Conservation (phyloP, 2,329 filamentous ascomycete genomes). For the Fusarium coicis region DNA sequence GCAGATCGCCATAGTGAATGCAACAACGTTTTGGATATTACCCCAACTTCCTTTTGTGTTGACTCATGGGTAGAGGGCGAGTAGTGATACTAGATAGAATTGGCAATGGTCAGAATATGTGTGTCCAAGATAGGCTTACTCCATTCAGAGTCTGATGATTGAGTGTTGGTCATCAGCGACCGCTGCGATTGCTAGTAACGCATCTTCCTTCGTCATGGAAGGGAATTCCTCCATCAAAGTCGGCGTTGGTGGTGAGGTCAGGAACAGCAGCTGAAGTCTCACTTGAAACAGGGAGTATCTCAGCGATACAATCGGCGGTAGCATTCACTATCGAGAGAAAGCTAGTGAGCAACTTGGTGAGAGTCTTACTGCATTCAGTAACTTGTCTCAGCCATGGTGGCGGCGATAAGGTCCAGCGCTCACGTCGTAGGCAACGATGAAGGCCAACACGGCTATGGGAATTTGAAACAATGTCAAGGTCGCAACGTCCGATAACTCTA, state of each 20-base stretch:
- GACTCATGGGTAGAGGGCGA: neutral
- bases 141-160: neutral
- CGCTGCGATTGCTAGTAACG: too few relatives aligned
- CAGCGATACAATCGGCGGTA: too few relatives aligned
- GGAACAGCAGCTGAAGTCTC: neutral
- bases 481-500: too few relatives aligned
- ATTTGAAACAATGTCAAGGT: too few relatives aligned
- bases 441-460: too few relatives aligned
- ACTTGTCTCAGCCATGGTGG: neutral
- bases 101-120: neutral
- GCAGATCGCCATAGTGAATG: neutral
- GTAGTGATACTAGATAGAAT: neutral
- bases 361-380: neutral
- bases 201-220: neutral
- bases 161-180: neutral
- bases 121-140: neutral
- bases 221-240: too few relatives aligned
- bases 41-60: too few relatives aligned
- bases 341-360: too few relatives aligned
- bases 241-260: neutral
- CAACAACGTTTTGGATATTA: fast-evolving
- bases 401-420: neutral
- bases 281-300: neutral
- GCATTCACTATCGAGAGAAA: neutral
- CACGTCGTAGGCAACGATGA: neutral